phyloP scores from a whole-genome alignment of 1,284 basidiomycete genomes.

The Ganoderma leucocontextum region DNA sequence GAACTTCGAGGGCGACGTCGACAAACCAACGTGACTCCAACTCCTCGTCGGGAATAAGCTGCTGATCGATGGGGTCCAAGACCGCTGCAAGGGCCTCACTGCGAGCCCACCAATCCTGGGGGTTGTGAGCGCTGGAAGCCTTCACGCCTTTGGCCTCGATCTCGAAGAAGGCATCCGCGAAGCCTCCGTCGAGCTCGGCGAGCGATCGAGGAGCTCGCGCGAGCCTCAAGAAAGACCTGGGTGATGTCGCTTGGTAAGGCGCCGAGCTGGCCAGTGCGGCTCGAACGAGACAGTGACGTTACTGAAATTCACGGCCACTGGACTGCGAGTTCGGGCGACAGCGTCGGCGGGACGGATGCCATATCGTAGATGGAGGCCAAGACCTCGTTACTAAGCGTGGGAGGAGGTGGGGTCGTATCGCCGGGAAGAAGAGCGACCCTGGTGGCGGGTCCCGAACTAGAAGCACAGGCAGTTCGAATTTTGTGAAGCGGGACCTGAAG shows the following conservation, averaged over 20 bases:
- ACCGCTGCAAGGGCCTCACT: neutral
- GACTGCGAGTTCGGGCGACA: neutral
- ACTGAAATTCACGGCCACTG: neutral
- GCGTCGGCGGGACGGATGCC: neutral
- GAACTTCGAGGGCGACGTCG: conserved; percentile 1
- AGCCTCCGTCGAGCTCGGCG: neutral
- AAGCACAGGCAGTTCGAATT: neutral
- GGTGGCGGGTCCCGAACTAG: neutral
- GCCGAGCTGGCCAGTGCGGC: neutral
- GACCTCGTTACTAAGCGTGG: neutral
- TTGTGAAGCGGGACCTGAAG: neutral
- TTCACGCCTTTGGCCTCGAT: neutral
- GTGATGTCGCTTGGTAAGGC: neutral
- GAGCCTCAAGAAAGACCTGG: neutral
- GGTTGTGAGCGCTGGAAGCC: neutral
- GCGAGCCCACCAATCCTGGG: neutral
- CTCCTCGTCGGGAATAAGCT: neutral
- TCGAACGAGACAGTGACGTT: neutral
- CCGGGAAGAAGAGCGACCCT: neutral
- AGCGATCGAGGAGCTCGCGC: neutral
- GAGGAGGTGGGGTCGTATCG: neutral
- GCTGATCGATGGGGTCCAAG: neutral
- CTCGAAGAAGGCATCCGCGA: neutral
- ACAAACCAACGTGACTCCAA: neutral
- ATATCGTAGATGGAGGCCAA: neutral